Base-by-base conservation (phyloP, 2,329 filamentous ascomycete genomes). In the Colletotrichum tabaci region DNA sequence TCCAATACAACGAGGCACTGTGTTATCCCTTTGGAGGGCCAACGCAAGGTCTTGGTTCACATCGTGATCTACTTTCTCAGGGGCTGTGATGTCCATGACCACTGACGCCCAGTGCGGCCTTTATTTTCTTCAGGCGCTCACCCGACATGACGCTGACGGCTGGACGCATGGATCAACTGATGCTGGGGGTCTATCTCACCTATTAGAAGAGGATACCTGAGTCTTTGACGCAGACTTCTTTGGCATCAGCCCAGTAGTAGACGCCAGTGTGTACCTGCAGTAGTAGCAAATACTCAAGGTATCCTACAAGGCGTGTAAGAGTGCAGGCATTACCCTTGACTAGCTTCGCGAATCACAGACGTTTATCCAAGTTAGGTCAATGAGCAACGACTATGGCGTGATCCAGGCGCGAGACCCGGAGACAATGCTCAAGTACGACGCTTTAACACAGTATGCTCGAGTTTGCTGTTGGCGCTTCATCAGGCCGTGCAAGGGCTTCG, bases 371-470 rank as follows among this genome's bases (percentile, higher is more conserved):
- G 57, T 60, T 38, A 38, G 57, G 5, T 21, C 26, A 6, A 44
- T 60, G 38, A 44, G 35, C 57, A 35, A 35, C 26, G 47, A 50
- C 26, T 64, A 64, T 30, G 61, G 40, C 26, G n/a, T 23, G 18
- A 53, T 53, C 42, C 21, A 35, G 23, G n/a, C 23, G 42, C 46
- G 47, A n/a, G 61, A 64, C 23, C 47, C 47, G 18, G 30, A 46
- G 42, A 61, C 73, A 40, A 63, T 74, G 15, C 75, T 80, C 3
- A 74, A 82, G 71, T 84, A 85, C 75, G 79, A 80, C 61, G 81
- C 2, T 78, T 88, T 5, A 85, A 88, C 70, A 88, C 87, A 0
- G 87, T 84, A 0, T 88, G 87, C 73, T 85, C 84, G 23, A 81
- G 81, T 2, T 81, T 81, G 16, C 63, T 86, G 35, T 79, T 83